phyloP scores from a whole-genome alignment of 495 filamentous ascomycete genomes.

The Aspergillus haitiensis region DNA sequence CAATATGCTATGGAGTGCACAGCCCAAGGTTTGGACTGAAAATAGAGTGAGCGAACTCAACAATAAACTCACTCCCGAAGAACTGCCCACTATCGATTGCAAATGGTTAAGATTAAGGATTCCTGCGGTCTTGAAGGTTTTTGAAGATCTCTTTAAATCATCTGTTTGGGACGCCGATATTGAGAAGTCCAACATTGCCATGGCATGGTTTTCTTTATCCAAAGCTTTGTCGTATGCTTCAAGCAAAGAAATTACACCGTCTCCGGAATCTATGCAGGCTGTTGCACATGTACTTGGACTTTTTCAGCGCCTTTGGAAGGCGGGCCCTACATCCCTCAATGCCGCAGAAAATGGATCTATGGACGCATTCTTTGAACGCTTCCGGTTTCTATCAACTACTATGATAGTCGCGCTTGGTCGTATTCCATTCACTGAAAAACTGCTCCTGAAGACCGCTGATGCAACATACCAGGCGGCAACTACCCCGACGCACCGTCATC shows the following conservation, averaged over 20 bases:
- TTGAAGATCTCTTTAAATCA: conserved; percentile 62
- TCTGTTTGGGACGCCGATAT: conserved; percentile 54
- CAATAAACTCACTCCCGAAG: conserved; percentile 58
- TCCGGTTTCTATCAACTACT: conserved; percentile 57
- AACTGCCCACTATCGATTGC: conserved; percentile 75
- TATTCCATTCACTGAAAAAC: conserved; percentile 77
- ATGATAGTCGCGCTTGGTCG: conserved; percentile 66
- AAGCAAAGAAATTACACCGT: conserved; percentile 86
- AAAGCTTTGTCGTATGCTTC: conserved; percentile 72
- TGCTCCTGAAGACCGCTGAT: conserved; percentile 47
- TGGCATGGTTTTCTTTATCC: conserved; percentile 69
- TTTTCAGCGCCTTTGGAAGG: conserved; percentile 66
- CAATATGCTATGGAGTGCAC: conserved; percentile 65
- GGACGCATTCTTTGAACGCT: conserved; percentile 59
- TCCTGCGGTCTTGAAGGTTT: conserved; percentile 56
- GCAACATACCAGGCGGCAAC: conserved; percentile 44
- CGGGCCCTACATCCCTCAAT: conserved; percentile 40
- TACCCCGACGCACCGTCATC: conserved; percentile 49
- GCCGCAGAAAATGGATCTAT: conserved; percentile 25
- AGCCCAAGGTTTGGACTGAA: conserved; percentile 69
- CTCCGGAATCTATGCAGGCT: conserved; percentile 75
- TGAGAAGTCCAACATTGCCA: conserved; percentile 43
- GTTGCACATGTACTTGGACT: conserved; percentile 68
- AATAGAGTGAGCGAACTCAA: conserved; percentile 59
- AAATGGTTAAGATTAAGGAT: conserved; percentile 84